Evolutionary conservation across 495 filamentous ascomycete genomes (phyloP).

Genomic region (Aspergillus mulundensis): DNA sequence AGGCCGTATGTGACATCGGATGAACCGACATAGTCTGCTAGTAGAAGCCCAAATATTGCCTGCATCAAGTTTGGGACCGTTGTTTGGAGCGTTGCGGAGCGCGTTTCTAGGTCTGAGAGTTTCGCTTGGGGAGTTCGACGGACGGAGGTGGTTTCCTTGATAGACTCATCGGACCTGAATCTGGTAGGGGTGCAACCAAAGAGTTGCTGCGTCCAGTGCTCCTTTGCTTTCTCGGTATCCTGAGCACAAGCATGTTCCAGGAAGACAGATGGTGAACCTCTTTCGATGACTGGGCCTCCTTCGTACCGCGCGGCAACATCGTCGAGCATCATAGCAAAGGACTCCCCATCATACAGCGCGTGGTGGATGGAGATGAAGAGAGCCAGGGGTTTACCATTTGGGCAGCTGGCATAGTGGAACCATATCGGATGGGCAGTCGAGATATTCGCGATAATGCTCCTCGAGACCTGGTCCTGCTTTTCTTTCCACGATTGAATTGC

Average conservation of each 20-base stretch:
- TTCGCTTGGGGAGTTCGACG: slow-evolving; percentile 19
- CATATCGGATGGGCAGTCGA: slow-evolving; percentile 22
- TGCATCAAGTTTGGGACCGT: slow-evolving; percentile 34
- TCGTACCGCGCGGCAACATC: slow-evolving; percentile 44
- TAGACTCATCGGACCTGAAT: slow-evolving; percentile 13
- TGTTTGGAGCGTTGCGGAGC: slow-evolving; percentile 24
- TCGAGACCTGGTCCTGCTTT: slow-evolving; percentile 15
- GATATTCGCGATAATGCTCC: slow-evolving; percentile 25
- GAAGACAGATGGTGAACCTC: slow-evolving; percentile 30
- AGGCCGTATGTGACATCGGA: slow-evolving; percentile 42
- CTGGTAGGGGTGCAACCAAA: slow-evolving; percentile 29
- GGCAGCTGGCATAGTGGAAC: slow-evolving; percentile 19
- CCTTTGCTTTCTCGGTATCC: slow-evolving; percentile 47
- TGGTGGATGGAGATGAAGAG: slow-evolving; percentile 48
- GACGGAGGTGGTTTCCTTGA: slow-evolving; percentile 13
- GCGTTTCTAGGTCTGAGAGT: slow-evolving; percentile 22
- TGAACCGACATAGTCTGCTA: slow-evolving; percentile 34
- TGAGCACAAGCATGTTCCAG: slow-evolving; percentile 42
- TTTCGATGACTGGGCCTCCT: slow-evolving; percentile 5
- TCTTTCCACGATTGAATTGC: slow-evolving; percentile 3
- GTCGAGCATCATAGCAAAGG: slow-evolving; percentile 62
- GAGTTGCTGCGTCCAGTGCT: slow-evolving; percentile 66
- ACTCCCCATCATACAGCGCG: slow-evolving; percentile 83
- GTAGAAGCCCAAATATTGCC: slow-evolving; percentile 40
- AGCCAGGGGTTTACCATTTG: slow-evolving; percentile 12